Evolutionary conservation across 306 rosid species (phyloP).

Genomic region (Carpinus viminea): DNA sequence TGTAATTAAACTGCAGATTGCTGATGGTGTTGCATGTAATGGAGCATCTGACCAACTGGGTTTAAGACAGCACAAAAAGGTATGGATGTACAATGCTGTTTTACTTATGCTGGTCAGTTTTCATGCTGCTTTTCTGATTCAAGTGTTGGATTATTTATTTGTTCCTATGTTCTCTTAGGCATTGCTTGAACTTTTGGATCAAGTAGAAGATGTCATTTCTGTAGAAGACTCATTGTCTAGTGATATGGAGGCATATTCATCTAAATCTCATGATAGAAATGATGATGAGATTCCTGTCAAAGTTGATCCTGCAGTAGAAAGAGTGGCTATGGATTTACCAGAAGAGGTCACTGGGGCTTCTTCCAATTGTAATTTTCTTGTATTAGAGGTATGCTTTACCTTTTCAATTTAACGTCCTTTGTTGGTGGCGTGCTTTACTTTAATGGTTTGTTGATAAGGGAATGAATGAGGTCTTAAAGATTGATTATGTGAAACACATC

Average conservation of each 20-base stretch:
- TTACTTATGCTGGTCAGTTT: constrained; percentile 11
- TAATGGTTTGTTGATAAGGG: constrained; percentile 15
- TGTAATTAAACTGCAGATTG: constrained; percentile 47
- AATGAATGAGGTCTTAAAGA: constrained; percentile 3
- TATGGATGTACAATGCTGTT: constrained; percentile 18
- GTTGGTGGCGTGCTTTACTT: constrained; percentile 8
- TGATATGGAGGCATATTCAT: constrained; percentile 36
- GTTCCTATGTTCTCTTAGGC: constrained; percentile 48
- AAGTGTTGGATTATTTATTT: neutral
- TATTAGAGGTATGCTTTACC: constrained; percentile 70
- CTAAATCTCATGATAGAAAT: constrained; percentile 40
- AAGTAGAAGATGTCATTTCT: constrained; percentile 85
- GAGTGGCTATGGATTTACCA: constrained; percentile 19
- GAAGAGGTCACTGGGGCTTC: constrained; percentile 21
- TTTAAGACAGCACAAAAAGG: constrained; percentile 79
- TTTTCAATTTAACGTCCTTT: neutral
- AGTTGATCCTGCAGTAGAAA: constrained; percentile 36
- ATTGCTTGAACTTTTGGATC: constrained; percentile 93
- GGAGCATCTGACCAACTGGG: constrained; percentile 49
- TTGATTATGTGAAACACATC: constrained; percentile 23
- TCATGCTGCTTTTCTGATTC: neutral
- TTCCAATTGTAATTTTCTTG: constrained; percentile 57
- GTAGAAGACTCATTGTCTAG: constrained; percentile 51
- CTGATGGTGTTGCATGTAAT: constrained; percentile 39
- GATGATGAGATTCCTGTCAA: constrained; percentile 29